Conservation (phyloP, 2,329 filamentous ascomycete genomes). For the Colletotrichum tropicale region DNA sequence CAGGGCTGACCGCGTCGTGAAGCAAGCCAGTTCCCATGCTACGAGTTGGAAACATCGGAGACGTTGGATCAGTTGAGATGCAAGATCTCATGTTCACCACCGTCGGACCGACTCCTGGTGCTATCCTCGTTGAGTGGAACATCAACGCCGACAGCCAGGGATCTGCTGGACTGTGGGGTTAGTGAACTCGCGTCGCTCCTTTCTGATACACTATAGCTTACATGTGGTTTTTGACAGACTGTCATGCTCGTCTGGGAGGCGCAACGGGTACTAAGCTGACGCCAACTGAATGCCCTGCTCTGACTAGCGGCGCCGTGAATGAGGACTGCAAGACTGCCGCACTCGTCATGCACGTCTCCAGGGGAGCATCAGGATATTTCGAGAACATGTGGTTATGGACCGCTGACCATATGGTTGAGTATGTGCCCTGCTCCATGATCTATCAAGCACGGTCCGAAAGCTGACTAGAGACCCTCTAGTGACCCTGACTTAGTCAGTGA, state of each 20-base stretch:
- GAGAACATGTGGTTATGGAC: constrained; percentile 70
- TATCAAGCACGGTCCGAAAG: neutral
- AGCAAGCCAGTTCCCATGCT: constrained; percentile 47
- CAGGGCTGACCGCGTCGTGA: neutral
- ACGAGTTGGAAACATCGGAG: constrained; percentile 65
- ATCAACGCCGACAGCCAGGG: neutral
- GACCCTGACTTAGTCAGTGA: constrained; percentile 44
- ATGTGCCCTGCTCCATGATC: neutral
- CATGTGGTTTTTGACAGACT: constrained; percentile 40
- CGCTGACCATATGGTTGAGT: constrained; percentile 62
- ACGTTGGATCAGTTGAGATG: constrained; percentile 70
- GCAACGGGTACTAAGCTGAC: constrained; percentile 70
- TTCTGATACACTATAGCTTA: neutral
- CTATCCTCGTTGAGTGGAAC: neutral
- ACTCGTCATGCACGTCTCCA: constrained; percentile 52
- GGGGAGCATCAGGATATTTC: constrained; percentile 52
- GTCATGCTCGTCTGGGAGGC: constrained; percentile 76
- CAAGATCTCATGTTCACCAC: constrained; percentile 72
- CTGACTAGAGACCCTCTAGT: neutral
- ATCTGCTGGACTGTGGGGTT: neutral
- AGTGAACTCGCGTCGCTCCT: accelerated
- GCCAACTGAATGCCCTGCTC: constrained; percentile 60
- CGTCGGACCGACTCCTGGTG: constrained; percentile 68
- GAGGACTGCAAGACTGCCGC: constrained; percentile 63
- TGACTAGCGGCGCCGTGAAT: constrained; percentile 46